Percentiles rank a stretch among this genome's conserved stretches.
Conservation (phyloP, 2,329 filamentous ascomycete genomes). For the Thelonectria olida region DNA sequence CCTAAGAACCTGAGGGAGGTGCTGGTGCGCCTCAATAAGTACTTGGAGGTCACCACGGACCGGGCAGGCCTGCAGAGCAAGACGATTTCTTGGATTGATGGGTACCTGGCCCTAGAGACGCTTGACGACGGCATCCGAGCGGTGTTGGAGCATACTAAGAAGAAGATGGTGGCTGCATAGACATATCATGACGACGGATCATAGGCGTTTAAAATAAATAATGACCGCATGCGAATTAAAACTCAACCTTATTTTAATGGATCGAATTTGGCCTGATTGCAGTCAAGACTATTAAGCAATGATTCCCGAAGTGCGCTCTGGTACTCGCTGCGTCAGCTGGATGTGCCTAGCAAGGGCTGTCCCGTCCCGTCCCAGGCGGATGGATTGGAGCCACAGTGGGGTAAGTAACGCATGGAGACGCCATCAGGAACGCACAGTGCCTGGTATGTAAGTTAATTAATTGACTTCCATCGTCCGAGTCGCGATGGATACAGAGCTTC, state of each 20-base stretch:
- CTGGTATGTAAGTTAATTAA: too few species aligned
- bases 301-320: too few species aligned
- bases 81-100: slow-evolving; percentile 63
- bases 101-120: slow-evolving; percentile 56
- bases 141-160: slow-evolving; percentile 64
- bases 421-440: neutral
- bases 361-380: neutral
- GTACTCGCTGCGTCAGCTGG: neutral
- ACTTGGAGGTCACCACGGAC: slow-evolving; percentile 56
- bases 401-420: neutral
- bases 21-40: slow-evolving; percentile 68
- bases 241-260: too few species aligned
- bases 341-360: neutral
- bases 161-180: slow-evolving; percentile 35
- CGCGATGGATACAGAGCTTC: too few species aligned
- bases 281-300: too few species aligned
- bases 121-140: slow-evolving; percentile 65
- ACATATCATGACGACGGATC: slow-evolving; percentile 1
- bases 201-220: slow-evolving; percentile 1
- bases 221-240: slow-evolving; percentile 1
- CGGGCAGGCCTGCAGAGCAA: slow-evolving; percentile 57
- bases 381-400: neutral
- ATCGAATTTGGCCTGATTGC: neutral
- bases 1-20: slow-evolving; percentile 74
- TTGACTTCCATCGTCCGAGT: neutral